Conservation (phyloP, 192 early-diverging fungal species). For the Coemansia sp. region DNA sequence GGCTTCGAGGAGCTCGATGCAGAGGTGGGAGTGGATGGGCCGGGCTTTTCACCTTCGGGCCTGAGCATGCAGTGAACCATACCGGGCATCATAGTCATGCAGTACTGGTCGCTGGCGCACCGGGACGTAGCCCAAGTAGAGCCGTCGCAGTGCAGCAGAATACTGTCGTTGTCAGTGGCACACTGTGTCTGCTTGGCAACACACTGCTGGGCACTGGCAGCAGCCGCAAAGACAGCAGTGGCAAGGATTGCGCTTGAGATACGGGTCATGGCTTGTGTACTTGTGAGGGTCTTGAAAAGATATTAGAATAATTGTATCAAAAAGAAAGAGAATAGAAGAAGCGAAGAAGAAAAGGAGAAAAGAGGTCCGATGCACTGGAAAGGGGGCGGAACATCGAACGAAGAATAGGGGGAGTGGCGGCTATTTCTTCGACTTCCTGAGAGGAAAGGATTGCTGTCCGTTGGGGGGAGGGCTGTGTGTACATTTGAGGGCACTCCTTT, state of each 20-base stretch:
- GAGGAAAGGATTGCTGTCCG: neutral
- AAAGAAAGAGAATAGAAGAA: slow-evolving; percentile 11
- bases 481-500: neutral
- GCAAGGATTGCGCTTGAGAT: slow-evolving; percentile 19
- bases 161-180: slow-evolving; percentile 16
- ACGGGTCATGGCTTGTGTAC: slow-evolving; percentile 25
- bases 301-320: neutral
- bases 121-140: slow-evolving; percentile 24
- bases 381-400: neutral
- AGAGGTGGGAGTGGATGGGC: slow-evolving; percentile 6
- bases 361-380: neutral
- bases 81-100: slow-evolving; percentile 50
- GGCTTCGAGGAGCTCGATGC: slow-evolving; percentile 10
- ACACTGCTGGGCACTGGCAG: slow-evolving; percentile 28
- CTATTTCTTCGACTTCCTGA: neutral
- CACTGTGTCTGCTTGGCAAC: slow-evolving; percentile 20
- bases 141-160: slow-evolving; percentile 27
- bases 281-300: slow-evolving; percentile 1
- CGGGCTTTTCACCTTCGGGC: slow-evolving; percentile 13
- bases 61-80: slow-evolving; percentile 58
- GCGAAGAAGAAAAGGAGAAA: slow-evolving; percentile 5
- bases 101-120: slow-evolving; percentile 32
- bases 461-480: neutral
- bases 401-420: slow-evolving; percentile 3
- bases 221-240: slow-evolving; percentile 16